Evolutionary conservation across 2,329 filamentous ascomycete genomes (phyloP).

Genomic region (Talaromyces islandicus): DNA sequence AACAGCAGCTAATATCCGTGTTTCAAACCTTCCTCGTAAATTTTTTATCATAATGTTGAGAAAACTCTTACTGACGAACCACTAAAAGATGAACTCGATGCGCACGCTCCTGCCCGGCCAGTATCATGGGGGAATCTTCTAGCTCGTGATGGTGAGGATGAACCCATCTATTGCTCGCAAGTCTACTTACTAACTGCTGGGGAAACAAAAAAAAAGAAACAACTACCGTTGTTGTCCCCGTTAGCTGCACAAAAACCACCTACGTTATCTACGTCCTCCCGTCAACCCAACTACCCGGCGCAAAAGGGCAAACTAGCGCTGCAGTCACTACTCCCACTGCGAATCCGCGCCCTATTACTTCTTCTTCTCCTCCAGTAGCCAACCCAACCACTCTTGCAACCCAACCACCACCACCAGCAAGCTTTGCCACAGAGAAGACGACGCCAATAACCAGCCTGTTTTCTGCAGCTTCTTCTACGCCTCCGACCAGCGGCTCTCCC

Average conservation of each 20-base stretch:
- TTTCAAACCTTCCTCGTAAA: not conserved
- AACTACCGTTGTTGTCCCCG: not conserved
- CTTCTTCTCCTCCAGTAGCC: not conserved
- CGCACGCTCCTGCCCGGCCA: not conserved
- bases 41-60: not conserved
- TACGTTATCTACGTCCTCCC: not conserved
- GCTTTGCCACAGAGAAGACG: not conserved
- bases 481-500: not conserved
- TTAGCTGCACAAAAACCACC: not conserved
- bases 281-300: not conserved
- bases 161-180: not conserved
- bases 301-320: not conserved
- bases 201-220: no score
- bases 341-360: not conserved
- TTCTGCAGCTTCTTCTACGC: not conserved
- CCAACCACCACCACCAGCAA: not conserved
- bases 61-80: not conserved
- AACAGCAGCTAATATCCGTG: not conserved
- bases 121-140: not conserved
- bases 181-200: no score
- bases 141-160: not conserved
- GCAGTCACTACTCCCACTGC: not conserved
- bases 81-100: not conserved
- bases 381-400: not conserved
- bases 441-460: not conserved